Evolutionary conservation across 2,329 filamentous ascomycete genomes (phyloP).

Genomic region (Aspergillus niger): DNA sequence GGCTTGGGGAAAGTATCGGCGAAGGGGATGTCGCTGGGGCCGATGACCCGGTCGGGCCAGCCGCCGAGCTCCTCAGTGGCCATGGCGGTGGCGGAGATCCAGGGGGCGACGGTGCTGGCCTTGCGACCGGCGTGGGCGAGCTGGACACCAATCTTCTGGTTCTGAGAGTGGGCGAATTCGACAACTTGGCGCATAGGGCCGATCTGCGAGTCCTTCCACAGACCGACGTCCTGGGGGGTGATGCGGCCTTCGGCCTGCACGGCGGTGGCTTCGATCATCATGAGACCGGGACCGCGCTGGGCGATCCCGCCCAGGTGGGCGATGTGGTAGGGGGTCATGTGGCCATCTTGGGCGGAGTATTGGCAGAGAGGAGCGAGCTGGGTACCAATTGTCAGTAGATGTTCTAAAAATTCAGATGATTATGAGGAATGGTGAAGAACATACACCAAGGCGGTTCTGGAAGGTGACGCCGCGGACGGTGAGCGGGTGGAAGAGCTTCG

Average conservation of each 20-base stretch:
- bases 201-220: conserved; percentile 85
- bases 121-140: conserved; percentile 76
- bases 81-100: conserved; percentile 34
- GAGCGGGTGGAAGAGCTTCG: conserved; percentile 62
- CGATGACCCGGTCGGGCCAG: conserved; percentile 58
- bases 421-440: no score
- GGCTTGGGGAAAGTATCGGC: conserved; percentile 63
- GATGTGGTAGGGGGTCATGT: conserved; percentile 78
- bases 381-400: no score
- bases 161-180: conserved; percentile 79
- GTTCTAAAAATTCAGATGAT: no score
- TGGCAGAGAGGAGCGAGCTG: conserved; percentile 65
- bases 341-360: conserved; percentile 68
- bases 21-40: conserved; percentile 63
- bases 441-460: conserved; percentile 48
- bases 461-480: conserved; percentile 62
- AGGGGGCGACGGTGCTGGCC: conserved; percentile 59
- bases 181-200: conserved; percentile 66
- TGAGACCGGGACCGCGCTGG: conserved; percentile 70
- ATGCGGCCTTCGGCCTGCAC: conserved; percentile 78
- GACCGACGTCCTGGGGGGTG: conserved; percentile 60
- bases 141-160: conserved; percentile 76
- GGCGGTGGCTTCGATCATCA: conserved; percentile 76
- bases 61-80: conserved; percentile 57
- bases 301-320: conserved; percentile 80